Conservation (phyloP, 805 yeast species). For the Pichia thaimueangensis region DNA sequence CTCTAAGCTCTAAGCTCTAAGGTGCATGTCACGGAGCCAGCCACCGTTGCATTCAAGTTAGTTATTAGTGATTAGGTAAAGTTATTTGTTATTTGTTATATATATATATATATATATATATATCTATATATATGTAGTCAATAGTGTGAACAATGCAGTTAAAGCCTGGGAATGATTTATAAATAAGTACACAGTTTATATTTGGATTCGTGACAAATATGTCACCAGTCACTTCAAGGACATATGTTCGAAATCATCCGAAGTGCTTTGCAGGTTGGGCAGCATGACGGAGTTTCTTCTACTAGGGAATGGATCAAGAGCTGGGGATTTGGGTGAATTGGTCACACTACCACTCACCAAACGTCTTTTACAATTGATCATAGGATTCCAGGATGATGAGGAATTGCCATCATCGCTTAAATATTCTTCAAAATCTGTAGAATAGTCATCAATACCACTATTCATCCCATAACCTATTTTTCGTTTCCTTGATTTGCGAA, state of each 20-base stretch:
- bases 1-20: too few species aligned
- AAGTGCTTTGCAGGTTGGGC: conserved; percentile 22
- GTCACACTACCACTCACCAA: conserved; percentile 13
- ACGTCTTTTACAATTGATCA: conserved; percentile 11
- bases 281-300: conserved; percentile 24
- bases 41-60: too few species aligned
- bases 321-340: conserved; percentile 14
- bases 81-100: too few species aligned
- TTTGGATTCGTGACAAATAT: too few species aligned
- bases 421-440: conserved; percentile 8
- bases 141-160: too few species aligned
- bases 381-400: conserved; percentile 5
- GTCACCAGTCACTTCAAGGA: conserved; percentile 14
- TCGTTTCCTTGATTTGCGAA: conserved; percentile 2
- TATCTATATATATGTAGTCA: too few species aligned
- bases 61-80: too few species aligned
- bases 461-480: too few species aligned
- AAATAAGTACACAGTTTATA: too few species aligned
- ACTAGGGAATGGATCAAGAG: conserved; percentile 12
- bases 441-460: conserved; percentile 6
- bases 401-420: conserved; percentile 10
- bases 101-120: too few species aligned
- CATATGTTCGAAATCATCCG: conserved; percentile 29
- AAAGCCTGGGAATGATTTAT: too few species aligned
- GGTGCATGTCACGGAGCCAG: too few species aligned